A percentile compares a stretch with the other conserved stretches of the same genome.
phyloP scores from a whole-genome alignment of 805 yeast species.

The Candida pseudoglaebosa region DNA sequence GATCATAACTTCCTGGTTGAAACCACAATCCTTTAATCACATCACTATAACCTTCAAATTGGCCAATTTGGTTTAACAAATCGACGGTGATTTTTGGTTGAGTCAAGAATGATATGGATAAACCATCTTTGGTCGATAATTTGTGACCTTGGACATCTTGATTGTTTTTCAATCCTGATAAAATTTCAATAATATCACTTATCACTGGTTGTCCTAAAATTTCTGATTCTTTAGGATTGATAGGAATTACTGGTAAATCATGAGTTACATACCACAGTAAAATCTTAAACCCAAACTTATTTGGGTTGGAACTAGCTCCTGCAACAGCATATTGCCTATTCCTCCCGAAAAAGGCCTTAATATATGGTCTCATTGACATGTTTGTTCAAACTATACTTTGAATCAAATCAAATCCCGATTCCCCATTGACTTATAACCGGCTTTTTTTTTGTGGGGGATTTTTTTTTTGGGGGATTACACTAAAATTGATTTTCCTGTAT shows the following conservation, averaged over 20 bases:
- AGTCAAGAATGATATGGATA: conserved; percentile 66
- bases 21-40: conserved; percentile 66
- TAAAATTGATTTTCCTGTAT: neutral
- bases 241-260: conserved; percentile 56
- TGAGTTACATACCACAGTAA: conserved; percentile 61
- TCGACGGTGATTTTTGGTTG: conserved; percentile 58
- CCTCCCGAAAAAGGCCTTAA: conserved; percentile 48
- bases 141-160: conserved; percentile 21
- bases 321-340: conserved; percentile 57
- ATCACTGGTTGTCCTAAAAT: conserved; percentile 45
- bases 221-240: conserved; percentile 53
- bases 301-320: conserved; percentile 65
- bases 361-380: conserved; percentile 36
- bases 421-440: neutral
- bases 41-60: conserved; percentile 35
- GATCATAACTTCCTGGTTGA: conserved; percentile 76
- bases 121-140: conserved; percentile 35
- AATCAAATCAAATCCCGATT: too few species aligned
- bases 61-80: conserved; percentile 32
- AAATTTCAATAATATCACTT: conserved; percentile 24
- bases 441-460: neutral
- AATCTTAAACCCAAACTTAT: conserved; percentile 69
- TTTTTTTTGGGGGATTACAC: neutral
- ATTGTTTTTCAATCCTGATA: conserved; percentile 16
- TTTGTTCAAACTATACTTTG: too few species aligned